phyloP scores from a whole-genome alignment of 208 protist species.

The Acanthamoeba castellanii region DNA sequence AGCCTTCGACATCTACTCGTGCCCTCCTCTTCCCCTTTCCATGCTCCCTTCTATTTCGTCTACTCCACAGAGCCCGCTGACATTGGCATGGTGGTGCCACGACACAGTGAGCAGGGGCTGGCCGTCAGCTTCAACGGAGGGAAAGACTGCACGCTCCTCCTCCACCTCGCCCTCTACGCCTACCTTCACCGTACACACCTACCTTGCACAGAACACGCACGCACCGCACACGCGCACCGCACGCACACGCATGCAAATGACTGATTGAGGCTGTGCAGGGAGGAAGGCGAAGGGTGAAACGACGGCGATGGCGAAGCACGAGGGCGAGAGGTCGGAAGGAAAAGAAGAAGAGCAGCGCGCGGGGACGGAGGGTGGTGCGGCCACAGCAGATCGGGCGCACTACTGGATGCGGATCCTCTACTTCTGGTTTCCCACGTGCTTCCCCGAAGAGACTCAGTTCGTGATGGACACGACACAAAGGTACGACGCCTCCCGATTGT shows the following conservation, averaged over 20 bases:
- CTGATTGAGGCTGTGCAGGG: not conserved
- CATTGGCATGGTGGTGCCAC: not conserved
- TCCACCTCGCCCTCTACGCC: slow-evolving; percentile 76
- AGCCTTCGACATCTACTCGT: slow-evolving; percentile 4
- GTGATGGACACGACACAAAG: not conserved
- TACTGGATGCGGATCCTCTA: slow-evolving; percentile 48
- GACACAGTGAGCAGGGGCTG: slow-evolving; percentile 60
- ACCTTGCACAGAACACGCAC: not conserved
- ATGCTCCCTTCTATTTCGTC: not conserved
- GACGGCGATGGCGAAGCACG: not conserved
- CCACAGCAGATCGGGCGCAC: not conserved
- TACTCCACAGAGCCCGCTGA: not conserved
- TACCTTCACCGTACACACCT: not conserved
- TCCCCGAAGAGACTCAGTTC: slow-evolving; percentile 52
- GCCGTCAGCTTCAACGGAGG: slow-evolving; percentile 84
- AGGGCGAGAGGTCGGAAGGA: too few relatives aligned
- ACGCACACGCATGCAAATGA: not conserved
- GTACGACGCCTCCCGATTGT: not conserved
- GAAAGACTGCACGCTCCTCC: slow-evolving; percentile 83
- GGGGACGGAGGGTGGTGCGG: not conserved
- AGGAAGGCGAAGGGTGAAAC: not conserved
- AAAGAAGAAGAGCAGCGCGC: not conserved
- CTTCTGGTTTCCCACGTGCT: slow-evolving; percentile 17
- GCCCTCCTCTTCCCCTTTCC: not conserved
- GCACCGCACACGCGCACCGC: not conserved